phyloP scores from a whole-genome alignment of 1,284 basidiomycete species.

The Violaceomyces palustris region DNA sequence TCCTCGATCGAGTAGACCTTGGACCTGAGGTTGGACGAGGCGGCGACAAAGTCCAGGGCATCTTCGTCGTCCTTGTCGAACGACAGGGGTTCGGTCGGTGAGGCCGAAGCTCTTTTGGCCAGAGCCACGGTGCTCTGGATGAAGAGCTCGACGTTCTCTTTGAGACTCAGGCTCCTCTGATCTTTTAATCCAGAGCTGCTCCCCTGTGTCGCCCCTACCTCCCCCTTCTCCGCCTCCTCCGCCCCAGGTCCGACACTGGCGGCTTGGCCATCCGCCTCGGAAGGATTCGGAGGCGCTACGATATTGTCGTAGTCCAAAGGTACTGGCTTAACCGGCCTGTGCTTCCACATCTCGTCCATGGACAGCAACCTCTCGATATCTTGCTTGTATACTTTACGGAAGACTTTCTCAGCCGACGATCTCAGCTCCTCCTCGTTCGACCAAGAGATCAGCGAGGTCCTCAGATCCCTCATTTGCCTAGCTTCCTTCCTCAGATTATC shows the following conservation, averaged over 20 bases:
- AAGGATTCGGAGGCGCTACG: background rate
- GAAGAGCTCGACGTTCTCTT: constrained; percentile 43
- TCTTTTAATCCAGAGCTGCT: constrained; percentile 26
- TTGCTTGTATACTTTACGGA: constrained; percentile 83
- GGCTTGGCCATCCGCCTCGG: background rate
- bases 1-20: constrained; percentile 77
- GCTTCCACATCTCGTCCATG: constrained; percentile 98
- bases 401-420: constrained; percentile 67
- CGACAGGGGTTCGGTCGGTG: constrained; percentile 65
- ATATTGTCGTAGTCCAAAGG: constrained; percentile 65
- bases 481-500: constrained; percentile 82
- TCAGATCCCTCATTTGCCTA: constrained; percentile 75
- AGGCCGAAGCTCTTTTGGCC: constrained; percentile 66
- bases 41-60: constrained; percentile 90
- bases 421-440: constrained; percentile 27
- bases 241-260: no score
- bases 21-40: constrained; percentile 85
- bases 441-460: constrained; percentile 55
- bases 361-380: constrained; percentile 83
- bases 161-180: constrained; percentile 35
- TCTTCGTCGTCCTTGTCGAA: constrained; percentile 99
- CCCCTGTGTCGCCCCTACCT: background rate
- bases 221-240: no score
- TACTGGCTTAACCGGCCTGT: constrained; percentile 69
- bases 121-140: constrained; percentile 64